Evolutionary conservation across 2,329 filamentous ascomycete genomes (phyloP).

Genomic region (Claviceps sp.): DNA sequence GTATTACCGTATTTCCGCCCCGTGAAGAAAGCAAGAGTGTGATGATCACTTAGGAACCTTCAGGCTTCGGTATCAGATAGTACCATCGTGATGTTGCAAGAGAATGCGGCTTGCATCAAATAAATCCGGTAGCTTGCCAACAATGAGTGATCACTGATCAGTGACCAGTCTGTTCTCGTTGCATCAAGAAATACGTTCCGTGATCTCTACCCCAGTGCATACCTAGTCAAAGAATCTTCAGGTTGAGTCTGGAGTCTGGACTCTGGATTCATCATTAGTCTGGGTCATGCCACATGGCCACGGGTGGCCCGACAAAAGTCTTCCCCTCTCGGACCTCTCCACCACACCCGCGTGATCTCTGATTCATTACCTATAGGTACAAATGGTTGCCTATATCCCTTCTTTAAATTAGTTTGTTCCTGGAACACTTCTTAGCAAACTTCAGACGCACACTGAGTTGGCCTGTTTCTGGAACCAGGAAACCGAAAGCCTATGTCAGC

Average conservation of each 20-base stretch:
- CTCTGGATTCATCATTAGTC: background rate
- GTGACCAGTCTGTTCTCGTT: background rate
- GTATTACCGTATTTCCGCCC: background rate
- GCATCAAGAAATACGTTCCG: background rate
- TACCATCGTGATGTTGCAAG: background rate
- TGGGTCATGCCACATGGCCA: background rate
- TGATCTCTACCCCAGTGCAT: background rate
- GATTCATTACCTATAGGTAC: background rate
- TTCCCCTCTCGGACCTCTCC: conserved; percentile 2
- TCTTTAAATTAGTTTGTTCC: background rate
- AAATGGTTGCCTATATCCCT: background rate
- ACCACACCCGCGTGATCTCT: background rate
- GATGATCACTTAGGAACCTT: too few relatives aligned
- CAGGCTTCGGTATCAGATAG: too few relatives aligned
- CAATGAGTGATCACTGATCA: too few relatives aligned
- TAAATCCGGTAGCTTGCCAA: too few relatives aligned
- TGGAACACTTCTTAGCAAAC: background rate
- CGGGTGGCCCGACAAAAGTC: background rate
- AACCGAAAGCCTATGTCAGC: background rate
- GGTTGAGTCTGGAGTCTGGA: background rate
- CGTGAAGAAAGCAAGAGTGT: background rate
- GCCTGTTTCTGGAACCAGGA: background rate
- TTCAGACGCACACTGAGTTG: background rate
- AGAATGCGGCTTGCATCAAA: background rate
- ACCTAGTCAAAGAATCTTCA: background rate